Conservation (phyloP, 768 basidiomycete genomes). For the Pleurotus salmoneostramineus region DNA sequence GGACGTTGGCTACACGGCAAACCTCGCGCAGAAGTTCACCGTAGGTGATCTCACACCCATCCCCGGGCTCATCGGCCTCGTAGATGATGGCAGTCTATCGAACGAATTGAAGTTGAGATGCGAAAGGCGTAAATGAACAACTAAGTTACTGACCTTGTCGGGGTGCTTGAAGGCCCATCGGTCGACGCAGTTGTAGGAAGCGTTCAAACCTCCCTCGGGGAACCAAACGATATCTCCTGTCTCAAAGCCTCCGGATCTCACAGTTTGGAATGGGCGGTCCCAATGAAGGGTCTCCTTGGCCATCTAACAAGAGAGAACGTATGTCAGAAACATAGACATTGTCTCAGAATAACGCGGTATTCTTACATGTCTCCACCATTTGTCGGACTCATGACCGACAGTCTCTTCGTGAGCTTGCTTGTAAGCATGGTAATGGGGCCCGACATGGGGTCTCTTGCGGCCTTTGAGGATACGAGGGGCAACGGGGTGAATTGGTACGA, state of each 20-base stretch:
- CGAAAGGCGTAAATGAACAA: neutral
- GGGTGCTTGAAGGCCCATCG: conserved; percentile 92
- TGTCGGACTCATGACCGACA: conserved; percentile 72
- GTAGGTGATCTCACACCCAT: conserved; percentile 75
- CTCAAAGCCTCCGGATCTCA: conserved; percentile 77
- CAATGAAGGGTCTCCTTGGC: conserved; percentile 79
- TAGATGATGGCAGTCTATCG: conserved; percentile 90
- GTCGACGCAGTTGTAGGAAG: conserved; percentile 96
- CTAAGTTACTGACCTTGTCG: conserved; percentile 47
- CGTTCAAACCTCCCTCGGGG: conserved; percentile 91
- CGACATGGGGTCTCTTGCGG: conserved; percentile 69
- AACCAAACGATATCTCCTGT: conserved; percentile 94
- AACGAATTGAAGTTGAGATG: neutral
- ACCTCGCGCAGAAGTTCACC: conserved; percentile 88
- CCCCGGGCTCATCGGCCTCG: conserved; percentile 92
- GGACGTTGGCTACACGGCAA: conserved; percentile 85
- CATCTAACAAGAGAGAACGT: conserved; percentile 29
- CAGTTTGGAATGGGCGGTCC: conserved; percentile 87
- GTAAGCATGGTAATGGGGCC: conserved; percentile 78
- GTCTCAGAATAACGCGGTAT: neutral
- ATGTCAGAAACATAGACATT: neutral
- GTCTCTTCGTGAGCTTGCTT: conserved; percentile 61
- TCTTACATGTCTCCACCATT: conserved; percentile 84
- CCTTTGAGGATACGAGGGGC: conserved; percentile 68
- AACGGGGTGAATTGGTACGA: conserved; percentile 58